Evolutionary conservation across 2,329 filamentous ascomycete genomes (phyloP), one percentile per base, ranked within the genome.

Genomic region (Alternaria arbusti): DNA sequence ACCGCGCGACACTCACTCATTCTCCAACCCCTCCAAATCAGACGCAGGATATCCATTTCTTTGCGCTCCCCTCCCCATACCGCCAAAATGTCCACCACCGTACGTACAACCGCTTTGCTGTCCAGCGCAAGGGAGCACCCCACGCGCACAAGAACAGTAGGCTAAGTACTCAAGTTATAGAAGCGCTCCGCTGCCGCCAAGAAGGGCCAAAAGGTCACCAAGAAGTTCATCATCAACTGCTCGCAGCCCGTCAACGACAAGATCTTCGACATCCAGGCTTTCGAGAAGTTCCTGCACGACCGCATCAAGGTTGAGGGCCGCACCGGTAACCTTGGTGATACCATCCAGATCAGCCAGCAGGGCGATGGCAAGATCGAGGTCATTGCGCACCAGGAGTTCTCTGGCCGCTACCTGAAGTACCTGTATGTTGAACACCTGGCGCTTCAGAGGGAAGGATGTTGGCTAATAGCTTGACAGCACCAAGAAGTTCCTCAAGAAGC

Each of bases 401-500:
- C 94, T 73, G 96, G 96, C 80, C 92, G 96, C 83, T 99, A 99
- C 89, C 89, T 99, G 85, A 99, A 99, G 92, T 99, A 99, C 90
- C 88, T 99, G 93, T 97, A 88, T 75, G 93, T 88, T 8, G 7
- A 59, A 25, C 0, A 17, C 6, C 20, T 11, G 5, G 7, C 15
- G 17, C n/a, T 30, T 6, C 43, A 11, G 25, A 46, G 20, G n/a
- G n/a, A 12, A 46, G 56, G 9, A 8, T 30, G 17, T 26, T 28
- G 40, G 55, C 30, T 52, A 36, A 57, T 51, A 40, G 67, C 74
- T 56, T 43, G 13, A 66, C 74, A 97, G 93, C 84, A 99, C 96
- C 84, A 99, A 99, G 93, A 99, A 99, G 90, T 99, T 97, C 91
- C 91, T 99, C 86, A 99, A 99, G 94, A 99, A 99, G 93, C 93